Evolutionary conservation across 306 rosid genomes (phyloP), one percentile per base, ranked within the genome.

Genomic region (Vigna mungo): DNA sequence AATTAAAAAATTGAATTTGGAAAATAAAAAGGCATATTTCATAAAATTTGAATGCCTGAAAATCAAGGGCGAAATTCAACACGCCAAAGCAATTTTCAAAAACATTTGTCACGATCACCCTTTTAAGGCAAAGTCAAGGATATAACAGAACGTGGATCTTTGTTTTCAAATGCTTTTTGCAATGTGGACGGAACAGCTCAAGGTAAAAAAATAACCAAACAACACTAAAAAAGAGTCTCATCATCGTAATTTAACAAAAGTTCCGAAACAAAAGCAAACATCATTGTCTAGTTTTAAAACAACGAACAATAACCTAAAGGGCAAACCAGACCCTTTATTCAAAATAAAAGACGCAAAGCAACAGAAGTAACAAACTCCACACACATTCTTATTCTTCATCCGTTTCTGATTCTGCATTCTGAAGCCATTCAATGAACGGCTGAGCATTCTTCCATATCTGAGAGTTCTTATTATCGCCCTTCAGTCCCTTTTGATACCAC

Each of bases 381-480:
- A 30, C 68, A 56, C 20, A 4, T 59, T 36, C 2, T 41, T 44
- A 86, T 27, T 89, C 93, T 75, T 84, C 87, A 72, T 87, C 93
- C 0, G 93, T 41, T 74, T 89, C 93, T 17, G 93, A 89, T 76
- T 89, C 93, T 0, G 93, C 93, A 82, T 30, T 89, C 86, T 87
- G 91, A 43, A 89, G 91, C 93, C 93, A 89, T 0, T 80, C 83
- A 10, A 89, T 71, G 81, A 89, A 85, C 18, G 91, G 93, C 54
- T 75, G 46, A 16, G 71, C 81, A 58, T 85, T 89, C 86, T 89
- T 87, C 93, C 93, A 87, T 30, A 89, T 71, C 84, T 65, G 75
- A 0, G 91, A 81, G 74, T 68, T 71, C 84, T 85, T 87, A 56
- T 71, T 52, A 23, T 70, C 83, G 2, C 89, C 88, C 15, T 79